phyloP scores from a whole-genome alignment of 352 stramenopile species.

The Sclerospora graminicola region DNA sequence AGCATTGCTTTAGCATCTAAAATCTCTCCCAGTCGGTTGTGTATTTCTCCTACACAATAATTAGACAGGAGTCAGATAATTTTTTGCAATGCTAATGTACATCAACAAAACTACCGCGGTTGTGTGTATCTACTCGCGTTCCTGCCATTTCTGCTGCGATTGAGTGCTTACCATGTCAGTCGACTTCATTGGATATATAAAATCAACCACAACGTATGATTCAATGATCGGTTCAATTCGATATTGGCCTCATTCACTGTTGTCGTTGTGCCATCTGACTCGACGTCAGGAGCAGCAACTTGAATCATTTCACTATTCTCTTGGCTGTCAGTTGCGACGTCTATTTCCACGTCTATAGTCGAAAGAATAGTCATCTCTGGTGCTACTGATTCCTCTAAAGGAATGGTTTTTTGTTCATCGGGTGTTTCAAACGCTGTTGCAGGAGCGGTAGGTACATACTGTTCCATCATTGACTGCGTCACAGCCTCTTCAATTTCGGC shows the following conservation, averaged over 20 bases:
- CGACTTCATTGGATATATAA: background rate
- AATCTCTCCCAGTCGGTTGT: constrained; percentile 11
- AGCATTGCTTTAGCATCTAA: constrained; percentile 56
- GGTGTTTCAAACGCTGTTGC: constrained; percentile 1
- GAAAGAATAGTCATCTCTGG: background rate
- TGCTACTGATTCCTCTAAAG: background rate
- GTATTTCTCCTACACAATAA: constrained; percentile 1
- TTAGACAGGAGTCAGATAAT: too few species aligned
- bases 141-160: constrained; percentile 4
- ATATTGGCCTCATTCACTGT: background rate
- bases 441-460: background rate
- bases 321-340: constrained; percentile 3
- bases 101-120: constrained; percentile 6
- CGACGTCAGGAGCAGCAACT: too few species aligned
- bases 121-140: constrained; percentile 6
- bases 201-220: background rate
- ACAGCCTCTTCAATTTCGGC: constrained; percentile 6
- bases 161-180: constrained; percentile 6
- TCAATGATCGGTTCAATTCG: constrained; percentile 4
- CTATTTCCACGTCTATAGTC: background rate
- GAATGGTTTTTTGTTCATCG: background rate
- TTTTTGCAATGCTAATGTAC: too few species aligned
- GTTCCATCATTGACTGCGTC: background rate
- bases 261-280: too few species aligned
- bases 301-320: constrained; percentile 3